Evolutionary conservation across 2,329 filamentous ascomycete genomes (phyloP).

Genomic region (Colletotrichum camelliae): DNA sequence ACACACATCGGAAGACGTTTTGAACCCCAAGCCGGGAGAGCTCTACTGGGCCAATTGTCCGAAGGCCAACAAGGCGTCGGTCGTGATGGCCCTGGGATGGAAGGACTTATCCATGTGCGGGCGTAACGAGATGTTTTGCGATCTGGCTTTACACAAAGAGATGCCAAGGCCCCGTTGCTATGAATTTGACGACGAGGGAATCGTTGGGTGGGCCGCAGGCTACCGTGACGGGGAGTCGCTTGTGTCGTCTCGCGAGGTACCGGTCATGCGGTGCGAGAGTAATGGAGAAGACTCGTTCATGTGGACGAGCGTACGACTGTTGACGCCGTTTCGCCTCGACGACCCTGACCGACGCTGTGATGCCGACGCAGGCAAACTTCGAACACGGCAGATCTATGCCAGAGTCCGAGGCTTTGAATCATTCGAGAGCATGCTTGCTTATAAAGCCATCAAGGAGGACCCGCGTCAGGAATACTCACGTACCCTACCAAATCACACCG

Average conservation of each 20-base stretch:
- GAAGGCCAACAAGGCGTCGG: constrained; percentile 9
- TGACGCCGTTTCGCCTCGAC: constrained; percentile 1
- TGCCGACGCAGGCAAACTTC: not conserved
- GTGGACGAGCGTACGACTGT: not conserved
- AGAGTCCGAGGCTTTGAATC: too few species aligned
- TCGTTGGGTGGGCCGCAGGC: constrained; percentile 19
- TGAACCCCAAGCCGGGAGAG: constrained; percentile 18
- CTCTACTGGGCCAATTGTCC: constrained; percentile 21
- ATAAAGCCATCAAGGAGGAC: not conserved
- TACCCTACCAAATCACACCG: too few species aligned
- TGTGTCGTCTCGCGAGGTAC: constrained; percentile 15
- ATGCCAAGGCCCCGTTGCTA: constrained; percentile 17
- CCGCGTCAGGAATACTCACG: too few species aligned
- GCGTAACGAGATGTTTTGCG: not conserved
- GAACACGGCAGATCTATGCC: too few species aligned
- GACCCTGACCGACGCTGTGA: not conserved
- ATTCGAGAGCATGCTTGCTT: too few species aligned
- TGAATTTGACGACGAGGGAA: constrained; percentile 12
- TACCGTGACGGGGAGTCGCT: constrained; percentile 17
- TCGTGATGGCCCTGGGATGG: constrained; percentile 23
- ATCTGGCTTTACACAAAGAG: not conserved
- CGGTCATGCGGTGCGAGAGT: constrained; percentile 23
- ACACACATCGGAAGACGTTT: not conserved
- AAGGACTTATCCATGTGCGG: constrained; percentile 12
- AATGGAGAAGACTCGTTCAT: constrained; percentile 19